phyloP scores from a whole-genome alignment of 2,329 filamentous ascomycete species.

The Trichophaea hybrida region DNA sequence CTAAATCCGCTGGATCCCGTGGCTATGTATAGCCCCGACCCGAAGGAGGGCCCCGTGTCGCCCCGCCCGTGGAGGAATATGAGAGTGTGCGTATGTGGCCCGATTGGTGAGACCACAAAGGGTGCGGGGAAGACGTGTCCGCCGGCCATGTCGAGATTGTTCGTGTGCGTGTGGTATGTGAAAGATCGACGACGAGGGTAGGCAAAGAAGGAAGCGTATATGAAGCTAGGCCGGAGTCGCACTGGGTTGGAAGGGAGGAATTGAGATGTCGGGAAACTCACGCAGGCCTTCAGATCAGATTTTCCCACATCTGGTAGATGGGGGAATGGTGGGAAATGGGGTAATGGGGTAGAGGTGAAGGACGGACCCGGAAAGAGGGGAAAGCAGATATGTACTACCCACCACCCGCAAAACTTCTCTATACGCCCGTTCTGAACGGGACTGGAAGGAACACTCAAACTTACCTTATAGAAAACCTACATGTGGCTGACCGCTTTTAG shows the following conservation, averaged over 20 bases:
- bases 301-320: too few relatives aligned
- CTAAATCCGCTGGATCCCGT: neutral
- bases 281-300: too few relatives aligned
- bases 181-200: too few relatives aligned
- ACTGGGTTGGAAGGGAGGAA: too few relatives aligned
- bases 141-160: neutral
- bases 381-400: neutral
- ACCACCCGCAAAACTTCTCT: neutral
- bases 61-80: slow-evolving; percentile 40
- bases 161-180: too few relatives aligned
- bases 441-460: neutral
- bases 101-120: neutral
- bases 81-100: slow-evolving; percentile 34
- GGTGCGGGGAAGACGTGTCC: neutral
- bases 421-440: neutral
- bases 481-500: neutral
- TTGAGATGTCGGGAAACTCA: too few relatives aligned
- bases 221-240: too few relatives aligned
- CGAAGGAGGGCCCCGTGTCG: slow-evolving; percentile 30
- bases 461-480: neutral
- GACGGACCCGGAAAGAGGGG: neutral
- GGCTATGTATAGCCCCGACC: neutral
- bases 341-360: too few relatives aligned
- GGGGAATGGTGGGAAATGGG: too few relatives aligned
- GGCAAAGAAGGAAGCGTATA: too few relatives aligned